Evolutionary conservation across 306 rosid species (phyloP).

Genomic region (Glycine tomentella): DNA sequence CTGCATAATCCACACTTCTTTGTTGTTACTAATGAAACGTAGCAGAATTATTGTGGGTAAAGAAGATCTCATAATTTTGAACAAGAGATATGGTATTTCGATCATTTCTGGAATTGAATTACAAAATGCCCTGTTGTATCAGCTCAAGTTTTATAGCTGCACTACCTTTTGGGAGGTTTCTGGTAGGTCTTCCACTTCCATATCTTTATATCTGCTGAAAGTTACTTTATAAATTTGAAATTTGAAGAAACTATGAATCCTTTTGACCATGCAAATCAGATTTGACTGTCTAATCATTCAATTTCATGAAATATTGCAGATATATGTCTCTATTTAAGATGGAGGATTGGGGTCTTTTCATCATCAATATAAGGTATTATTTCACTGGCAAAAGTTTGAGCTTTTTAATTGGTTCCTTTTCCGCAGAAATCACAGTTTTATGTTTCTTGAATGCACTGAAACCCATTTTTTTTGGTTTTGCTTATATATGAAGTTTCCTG

Average conservation of each 20-base stretch:
- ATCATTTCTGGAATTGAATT: slow-evolving; percentile 51
- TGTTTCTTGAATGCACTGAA: slow-evolving; percentile 10
- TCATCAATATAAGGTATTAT: slow-evolving; percentile 47
- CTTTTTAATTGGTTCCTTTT: slow-evolving; percentile 7
- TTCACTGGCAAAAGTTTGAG: slow-evolving; percentile 16
- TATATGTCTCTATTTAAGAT: slow-evolving; percentile 36
- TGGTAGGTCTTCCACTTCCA: slow-evolving; percentile 55
- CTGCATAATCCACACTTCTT: slow-evolving; percentile 60
- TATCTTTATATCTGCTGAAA: slow-evolving; percentile 23
- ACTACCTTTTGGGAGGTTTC: slow-evolving; percentile 44
- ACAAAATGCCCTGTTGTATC: slow-evolving; percentile 41
- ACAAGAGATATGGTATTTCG: slow-evolving; percentile 30
- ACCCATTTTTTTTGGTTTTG: not conserved
- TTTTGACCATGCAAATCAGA: slow-evolving; percentile 28
- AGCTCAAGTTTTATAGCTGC: slow-evolving; percentile 44
- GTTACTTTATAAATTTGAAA: slow-evolving; percentile 26
- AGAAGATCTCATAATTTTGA: slow-evolving; percentile 43
- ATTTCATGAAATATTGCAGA: slow-evolving; percentile 47
- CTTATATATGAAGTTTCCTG: slow-evolving; percentile 15
- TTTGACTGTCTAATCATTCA: slow-evolving; percentile 31
- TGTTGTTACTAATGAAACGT: slow-evolving; percentile 44
- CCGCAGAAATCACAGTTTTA: slow-evolving; percentile 7
- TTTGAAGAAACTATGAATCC: slow-evolving; percentile 34
- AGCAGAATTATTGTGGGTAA: slow-evolving; percentile 48
- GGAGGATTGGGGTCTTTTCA: slow-evolving; percentile 40